Percentiles rank a stretch among this genome's conserved stretches.
phyloP scores from a whole-genome alignment of 2,329 filamentous ascomycete genomes.

The Hypoxylon sp. region DNA sequence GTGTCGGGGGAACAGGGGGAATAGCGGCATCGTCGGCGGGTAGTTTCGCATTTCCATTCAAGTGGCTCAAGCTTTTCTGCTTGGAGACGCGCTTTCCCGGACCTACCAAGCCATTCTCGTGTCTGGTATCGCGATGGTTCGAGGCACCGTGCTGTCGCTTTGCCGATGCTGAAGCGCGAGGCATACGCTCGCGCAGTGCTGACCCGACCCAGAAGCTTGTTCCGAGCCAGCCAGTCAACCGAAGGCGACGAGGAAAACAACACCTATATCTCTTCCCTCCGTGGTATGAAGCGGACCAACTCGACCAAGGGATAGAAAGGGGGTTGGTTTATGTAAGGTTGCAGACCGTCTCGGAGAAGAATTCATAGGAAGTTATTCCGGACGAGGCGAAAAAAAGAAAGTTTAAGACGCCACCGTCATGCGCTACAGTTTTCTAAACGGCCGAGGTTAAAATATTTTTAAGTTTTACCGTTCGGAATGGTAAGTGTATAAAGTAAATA shows the following conservation, averaged over 20 bases:
- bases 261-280: slow-evolving; percentile 31
- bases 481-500: slow-evolving; percentile 19
- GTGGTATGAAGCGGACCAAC: slow-evolving; percentile 10
- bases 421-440: slow-evolving; percentile 24
- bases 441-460: slow-evolving; percentile 23
- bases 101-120: slow-evolving; percentile 90
- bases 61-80: slow-evolving; percentile 64
- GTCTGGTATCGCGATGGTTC: slow-evolving; percentile 79
- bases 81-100: slow-evolving; percentile 74
- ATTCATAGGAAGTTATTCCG: slow-evolving; percentile 45
- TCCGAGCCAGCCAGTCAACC: slow-evolving; percentile 61
- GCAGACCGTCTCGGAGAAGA: slow-evolving; percentile 27
- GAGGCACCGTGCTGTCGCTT: slow-evolving; percentile 73
- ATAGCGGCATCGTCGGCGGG: slow-evolving; percentile 54
- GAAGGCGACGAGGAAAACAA: slow-evolving; percentile 47
- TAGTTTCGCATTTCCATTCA: slow-evolving; percentile 56
- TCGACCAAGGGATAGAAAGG: slow-evolving; percentile 19
- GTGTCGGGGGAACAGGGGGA: slow-evolving; percentile 55
- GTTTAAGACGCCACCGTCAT: slow-evolving; percentile 30
- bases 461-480: slow-evolving; percentile 3
- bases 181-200: slow-evolving; percentile 66
- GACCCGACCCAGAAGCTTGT: slow-evolving; percentile 61
- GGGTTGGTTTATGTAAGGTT: slow-evolving; percentile 22
- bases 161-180: slow-evolving; percentile 71
- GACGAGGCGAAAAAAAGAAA: slow-evolving; percentile 21